A percentile compares a stretch with the other conserved stretches of the same genome.
These are phyloP conservation scores for Malus fusca DNA, from an alignment of 306 rosid species.

Conservation along the genomic window DNA sequence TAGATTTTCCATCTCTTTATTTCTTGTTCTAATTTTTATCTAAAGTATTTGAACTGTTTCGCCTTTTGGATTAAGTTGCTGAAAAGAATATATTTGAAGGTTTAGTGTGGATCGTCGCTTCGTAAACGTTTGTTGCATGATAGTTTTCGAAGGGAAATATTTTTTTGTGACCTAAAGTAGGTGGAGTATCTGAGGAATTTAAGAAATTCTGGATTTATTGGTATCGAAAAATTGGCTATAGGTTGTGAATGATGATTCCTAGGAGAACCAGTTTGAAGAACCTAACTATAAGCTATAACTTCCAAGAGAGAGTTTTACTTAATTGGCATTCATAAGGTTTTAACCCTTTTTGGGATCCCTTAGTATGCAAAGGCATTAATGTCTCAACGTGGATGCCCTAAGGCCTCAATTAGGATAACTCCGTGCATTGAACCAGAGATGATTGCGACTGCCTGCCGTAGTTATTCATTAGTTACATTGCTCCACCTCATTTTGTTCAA, in stretches of 20 bases:
- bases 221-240: background rate
- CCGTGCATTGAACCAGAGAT: background rate
- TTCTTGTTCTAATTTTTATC: background rate
- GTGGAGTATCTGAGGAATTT: background rate
- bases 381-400: background rate
- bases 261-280: background rate
- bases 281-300: background rate
- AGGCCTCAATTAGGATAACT: background rate
- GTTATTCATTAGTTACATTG: background rate
- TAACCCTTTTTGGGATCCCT: background rate
- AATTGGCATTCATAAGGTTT: background rate
- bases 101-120: background rate
- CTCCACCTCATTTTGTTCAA: background rate
- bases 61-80: background rate
- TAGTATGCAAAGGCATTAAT: background rate
- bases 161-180: background rate
- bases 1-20: conserved; percentile 18
- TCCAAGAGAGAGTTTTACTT: background rate
- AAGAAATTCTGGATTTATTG: background rate
- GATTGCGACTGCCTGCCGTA: background rate
- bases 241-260: too few species aligned
- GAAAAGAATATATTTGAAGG: background rate
- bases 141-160: background rate
- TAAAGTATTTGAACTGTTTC: background rate
- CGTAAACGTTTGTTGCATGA: background rate